Evolutionary conservation across 1,284 basidiomycete genomes (phyloP).

Genomic region (Leccinum olivaceoglutinosum): DNA sequence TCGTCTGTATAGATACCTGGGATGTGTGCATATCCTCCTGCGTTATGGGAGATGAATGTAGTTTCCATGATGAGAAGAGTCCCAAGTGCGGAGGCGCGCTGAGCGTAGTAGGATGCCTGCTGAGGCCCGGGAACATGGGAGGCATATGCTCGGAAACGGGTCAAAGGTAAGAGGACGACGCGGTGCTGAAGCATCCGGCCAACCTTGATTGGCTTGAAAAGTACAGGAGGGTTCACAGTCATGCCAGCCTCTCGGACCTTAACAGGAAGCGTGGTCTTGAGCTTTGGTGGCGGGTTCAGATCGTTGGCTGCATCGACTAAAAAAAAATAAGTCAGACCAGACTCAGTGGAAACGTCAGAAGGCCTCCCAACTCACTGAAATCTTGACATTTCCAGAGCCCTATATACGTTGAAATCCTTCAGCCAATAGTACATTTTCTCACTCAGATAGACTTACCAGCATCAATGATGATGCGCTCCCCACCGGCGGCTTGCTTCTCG

Average conservation of each 20-base stretch:
- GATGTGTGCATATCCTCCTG: too few relatives aligned
- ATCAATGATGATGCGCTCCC: background rate
- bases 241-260: background rate
- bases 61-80: too few relatives aligned
- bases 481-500: background rate
- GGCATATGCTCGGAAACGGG: too few relatives aligned
- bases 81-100: too few relatives aligned
- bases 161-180: too few relatives aligned
- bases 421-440: background rate
- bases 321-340: background rate
- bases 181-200: too few relatives aligned
- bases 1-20: too few relatives aligned
- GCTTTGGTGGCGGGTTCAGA: background rate
- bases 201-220: too few relatives aligned
- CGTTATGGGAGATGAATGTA: too few relatives aligned
- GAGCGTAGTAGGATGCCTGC: too few relatives aligned
- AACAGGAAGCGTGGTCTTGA: background rate
- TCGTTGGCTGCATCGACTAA: background rate
- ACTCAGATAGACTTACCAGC: background rate
- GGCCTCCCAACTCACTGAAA: background rate
- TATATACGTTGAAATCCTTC: background rate
- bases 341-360: background rate
- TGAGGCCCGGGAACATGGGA: too few relatives aligned
- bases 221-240: background rate
- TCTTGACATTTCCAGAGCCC: background rate